Base-by-base conservation (phyloP, 1,284 basidiomycete genomes). In the Leccinum ambiguum region DNA sequence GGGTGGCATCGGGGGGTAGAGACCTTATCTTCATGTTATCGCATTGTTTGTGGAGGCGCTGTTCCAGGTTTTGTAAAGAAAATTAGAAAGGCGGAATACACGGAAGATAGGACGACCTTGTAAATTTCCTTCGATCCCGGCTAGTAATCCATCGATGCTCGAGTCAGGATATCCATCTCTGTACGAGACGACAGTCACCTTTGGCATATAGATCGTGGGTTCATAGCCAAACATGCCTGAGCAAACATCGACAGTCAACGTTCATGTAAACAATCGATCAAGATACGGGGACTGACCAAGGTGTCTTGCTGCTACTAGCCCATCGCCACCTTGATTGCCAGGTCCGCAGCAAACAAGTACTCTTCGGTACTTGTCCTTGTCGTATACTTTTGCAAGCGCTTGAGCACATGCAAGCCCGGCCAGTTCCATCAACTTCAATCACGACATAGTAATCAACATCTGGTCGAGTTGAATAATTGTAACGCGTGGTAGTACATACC, bases 301-400 rank as follows among this genome's bases (percentile, higher is more conserved):
- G 78, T 99, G 97, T 33, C 97, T 83, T 41, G 97, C 97, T 14
- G 97, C 97, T 3, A 98, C 97, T 0, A 99, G 82, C 3, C 97
- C 97, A 77, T 99, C 97, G 5, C 97, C 97, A 11, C 97, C 96
- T 83, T 97, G 96, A 72, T 97, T 97, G 33, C 97, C 97, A 1
- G 97, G 96, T 8, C 97, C 97, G 74, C 96, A 97, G 70, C 93
- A 96, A 2, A 99, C 93, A 33, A 99, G 82, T 4, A 98, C 93
- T 7, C 86, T 85, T 26, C 82, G 82, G 74, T 92, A 86, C 61
- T 81, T 85, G 2, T 86, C 81, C 36, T 82, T 86, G 26, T 83
- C 83, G 74, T 93, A 98, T 2, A 89, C 88, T 18, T 83, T 89
- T 14, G 90, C 89, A 1, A 98, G 80, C 0, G 93, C 87, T 77